A percentile compares a stretch with the other conserved stretches of the same genome.
These are phyloP conservation scores for Pelargonium nanum DNA, from an alignment of 345 rosid genomes.

Conservation along the genomic window DNA sequence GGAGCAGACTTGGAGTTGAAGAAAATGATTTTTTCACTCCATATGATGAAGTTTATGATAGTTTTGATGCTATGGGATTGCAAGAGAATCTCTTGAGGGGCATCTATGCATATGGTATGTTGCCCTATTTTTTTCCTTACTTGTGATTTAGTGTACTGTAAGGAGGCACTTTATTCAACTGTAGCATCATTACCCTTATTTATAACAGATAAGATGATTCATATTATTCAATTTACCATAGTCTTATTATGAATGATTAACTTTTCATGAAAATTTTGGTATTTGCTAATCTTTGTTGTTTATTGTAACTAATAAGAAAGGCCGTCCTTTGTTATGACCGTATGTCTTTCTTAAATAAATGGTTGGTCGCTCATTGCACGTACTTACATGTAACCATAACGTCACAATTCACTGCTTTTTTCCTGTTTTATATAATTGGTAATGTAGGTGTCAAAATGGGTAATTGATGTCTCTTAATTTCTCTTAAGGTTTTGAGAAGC, in stretches of 20 bases:
- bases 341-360: not conserved
- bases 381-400: not conserved
- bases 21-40: conserved; percentile 31
- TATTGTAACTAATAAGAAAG: not conserved
- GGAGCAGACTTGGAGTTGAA: conserved; percentile 22
- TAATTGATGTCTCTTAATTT: conserved; percentile 5
- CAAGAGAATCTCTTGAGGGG: conserved; percentile 39
- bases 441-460: not conserved
- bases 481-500: conserved; percentile 60
- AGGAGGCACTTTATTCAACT: not conserved
- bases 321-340: not conserved
- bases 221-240: too few species aligned
- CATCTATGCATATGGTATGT: conserved; percentile 37
- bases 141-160: not conserved
- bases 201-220: not conserved
- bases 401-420: not conserved
- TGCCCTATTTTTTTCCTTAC: not conserved
- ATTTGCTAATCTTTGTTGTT: not conserved
- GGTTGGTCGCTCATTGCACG: not conserved
- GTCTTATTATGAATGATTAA: not conserved
- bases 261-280: not conserved
- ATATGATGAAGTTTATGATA: conserved; percentile 33
- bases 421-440: not conserved
- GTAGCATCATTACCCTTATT: not conserved
- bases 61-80: conserved; percentile 37